Base-by-base conservation (phyloP, 768 basidiomycete genomes). In the Rhizopogon vulgaris region DNA sequence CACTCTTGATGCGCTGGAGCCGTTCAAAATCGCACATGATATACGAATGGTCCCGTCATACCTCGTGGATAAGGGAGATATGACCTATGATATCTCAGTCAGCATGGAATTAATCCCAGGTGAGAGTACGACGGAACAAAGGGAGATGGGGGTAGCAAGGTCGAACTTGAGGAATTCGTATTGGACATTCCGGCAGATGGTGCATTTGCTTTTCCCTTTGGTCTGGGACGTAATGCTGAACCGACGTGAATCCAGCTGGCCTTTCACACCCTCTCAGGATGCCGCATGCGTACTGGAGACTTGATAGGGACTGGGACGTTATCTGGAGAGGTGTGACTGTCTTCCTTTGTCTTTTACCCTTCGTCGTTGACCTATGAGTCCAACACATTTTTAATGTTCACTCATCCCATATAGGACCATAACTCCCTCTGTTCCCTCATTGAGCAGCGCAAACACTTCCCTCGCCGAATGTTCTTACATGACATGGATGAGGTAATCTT, bases 131-230 rank as follows among this genome's bases (percentile, higher is more conserved):
- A 24, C 4, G 17, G 22, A 5, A 5, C 15, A 28, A 14, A 32
- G 17, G 11, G 40, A 41, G 15, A 5, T 45, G 38, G 27, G 10
- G 38, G 11, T 15, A 17, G 17, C 49, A 17, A 50, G 49, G 28
- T 50, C 49, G 17, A 27, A 30, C n/a, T 18, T 50, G 27, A 38
- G 30, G 40, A 50, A 50, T 14, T 38, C 49, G 7, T 50, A 50
- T 45, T 50, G 49, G 49, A 50, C 49, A 12, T 50, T 50, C 22
- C 38, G 40, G 12, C 49, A 50, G 40, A 50, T 50, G 49, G 49
- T 50, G 48, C 14, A 9, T 6, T 30, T 22, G 3, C 22, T 22
- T 6, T 14, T 18, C 22, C n/a, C 2, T 25, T 9, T 22, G 22
- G 6, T 27, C 4, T 12, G 22, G 39, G 4, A 4, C 24, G 4